Evolutionary conservation across 495 filamentous ascomycete species (phyloP), one percentile per base, ranked within the genome.

Genomic region (Clavariopsis aquatica): DNA sequence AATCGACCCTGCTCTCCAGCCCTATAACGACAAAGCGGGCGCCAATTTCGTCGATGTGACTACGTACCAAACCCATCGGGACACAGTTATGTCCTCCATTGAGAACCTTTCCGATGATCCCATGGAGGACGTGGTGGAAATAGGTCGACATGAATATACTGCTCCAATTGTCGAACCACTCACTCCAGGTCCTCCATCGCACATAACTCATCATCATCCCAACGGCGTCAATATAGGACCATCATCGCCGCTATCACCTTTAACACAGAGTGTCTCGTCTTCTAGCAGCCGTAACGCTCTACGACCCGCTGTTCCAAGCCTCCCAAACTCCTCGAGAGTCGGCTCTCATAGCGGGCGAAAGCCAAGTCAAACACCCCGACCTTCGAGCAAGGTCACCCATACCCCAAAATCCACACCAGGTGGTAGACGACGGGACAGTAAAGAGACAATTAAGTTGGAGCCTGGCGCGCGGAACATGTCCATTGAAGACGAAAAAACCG

Each of bases 41-140:
- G 27, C 20, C 36, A 19, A 41, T 13, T 13, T 27, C 15, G n/a
- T 36, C 28, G 52, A 27, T 19, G 20, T 24, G 41, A 10, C 49
- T 19, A 1, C 57, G 17, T 19, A 52, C 12, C 46, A 27, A 15
- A 22, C n/a, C 20, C 17, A 45, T 28, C 19, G 15, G 13, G 57
- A 69, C 22, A 51, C 43, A 13, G 47, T 69, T 15, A 27, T 65
- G 29, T 69, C 62, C 1, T 69, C 66, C 0, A 69, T 69, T 41
- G 66, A 69, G 20, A 24, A 65, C 29, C 7, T n/a, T 12, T 12
- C 38, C 1, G 66, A 49, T n/a, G 43, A 57, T 22, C 22, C 29
- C 31, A 34, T 38, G 22, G 51, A 57, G 34, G 65, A 53, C 38
- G 34, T 51, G 20, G 45, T 51, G 4, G 51, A 51, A 19, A 19